Evolutionary conservation across 2,329 filamentous ascomycete species (phyloP).

Genomic region (Colletotrichum caudatum): DNA sequence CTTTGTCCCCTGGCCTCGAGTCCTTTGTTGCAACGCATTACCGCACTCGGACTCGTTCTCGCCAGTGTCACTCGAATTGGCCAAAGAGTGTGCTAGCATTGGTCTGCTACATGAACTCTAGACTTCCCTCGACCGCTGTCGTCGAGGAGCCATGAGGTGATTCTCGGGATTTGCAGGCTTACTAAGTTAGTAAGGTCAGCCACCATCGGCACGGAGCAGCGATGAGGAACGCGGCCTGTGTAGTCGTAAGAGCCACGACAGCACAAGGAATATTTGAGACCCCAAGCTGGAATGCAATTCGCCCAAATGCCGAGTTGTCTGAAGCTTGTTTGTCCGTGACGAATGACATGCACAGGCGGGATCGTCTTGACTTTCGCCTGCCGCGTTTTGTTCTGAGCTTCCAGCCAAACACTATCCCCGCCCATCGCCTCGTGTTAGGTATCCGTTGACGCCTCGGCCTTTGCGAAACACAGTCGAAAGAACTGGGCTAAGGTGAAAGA

Average conservation of each 20-base stretch:
- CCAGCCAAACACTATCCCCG: background rate
- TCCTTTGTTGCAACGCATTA: constrained; percentile 6
- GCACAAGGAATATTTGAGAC: constrained; percentile 14
- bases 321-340: constrained; percentile 34
- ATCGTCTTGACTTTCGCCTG: constrained; percentile 1
- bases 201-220: background rate
- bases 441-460: constrained; percentile 26
- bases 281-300: constrained; percentile 29
- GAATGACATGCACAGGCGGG: constrained; percentile 7
- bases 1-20: constrained; percentile 1
- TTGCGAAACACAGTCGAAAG: constrained; percentile 17
- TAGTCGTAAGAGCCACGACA: background rate
- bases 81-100: background rate
- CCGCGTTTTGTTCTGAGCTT: constrained; percentile 3
- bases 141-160: background rate
- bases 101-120: background rate
- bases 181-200: constrained; percentile 4
- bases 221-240: constrained; percentile 19
- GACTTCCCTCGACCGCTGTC: constrained; percentile 14
- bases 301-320: constrained; percentile 7
- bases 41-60: constrained; percentile 41
- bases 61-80: constrained; percentile 23
- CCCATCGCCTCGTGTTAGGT: constrained; percentile 19
- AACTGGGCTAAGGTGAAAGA: background rate
- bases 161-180: constrained; percentile 16